These are phyloP conservation scores for Acidomyces sp. DNA, from an alignment of 495 filamentous ascomycete species.

Conservation along the genomic window DNA sequence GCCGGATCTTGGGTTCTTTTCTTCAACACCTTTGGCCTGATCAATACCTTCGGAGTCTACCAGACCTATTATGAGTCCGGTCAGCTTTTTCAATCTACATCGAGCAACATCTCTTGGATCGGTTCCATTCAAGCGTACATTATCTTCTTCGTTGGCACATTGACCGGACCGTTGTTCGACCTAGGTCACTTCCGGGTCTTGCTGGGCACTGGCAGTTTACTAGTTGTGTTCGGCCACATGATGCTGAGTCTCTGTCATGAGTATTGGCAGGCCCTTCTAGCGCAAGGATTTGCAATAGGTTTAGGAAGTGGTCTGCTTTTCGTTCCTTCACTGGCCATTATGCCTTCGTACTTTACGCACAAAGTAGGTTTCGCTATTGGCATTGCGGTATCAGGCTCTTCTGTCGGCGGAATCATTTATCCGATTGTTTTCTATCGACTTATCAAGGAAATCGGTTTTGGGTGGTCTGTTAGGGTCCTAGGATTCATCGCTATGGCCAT, in stretches of 20 bases:
- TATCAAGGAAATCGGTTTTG: conserved; percentile 56
- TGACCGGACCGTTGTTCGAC: conserved; percentile 46
- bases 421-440: conserved; percentile 60
- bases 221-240: conserved; percentile 16
- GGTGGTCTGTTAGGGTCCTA: conserved; percentile 40
- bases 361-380: conserved; percentile 56
- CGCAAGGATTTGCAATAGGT: conserved; percentile 14
- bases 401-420: conserved; percentile 51
- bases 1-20: conserved; percentile 50
- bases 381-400: conserved; percentile 47
- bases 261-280: conserved; percentile 16
- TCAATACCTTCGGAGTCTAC: conserved; percentile 28
- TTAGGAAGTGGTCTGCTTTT: conserved; percentile 9
- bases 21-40: conserved; percentile 49
- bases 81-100: conserved; percentile 27
- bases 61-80: conserved; percentile 26
- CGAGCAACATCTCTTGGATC: conserved; percentile 29
- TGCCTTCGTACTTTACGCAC: conserved; percentile 52
- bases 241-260: conserved; percentile 10
- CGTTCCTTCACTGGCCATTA: conserved; percentile 23
- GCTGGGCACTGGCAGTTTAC: conserved; percentile 6
- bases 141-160: conserved; percentile 36
- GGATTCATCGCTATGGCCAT: conserved; percentile 34
- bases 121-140: conserved; percentile 26
- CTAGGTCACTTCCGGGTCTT: conserved; percentile 38